Conservation (phyloP, 2,329 filamentous ascomycete genomes). For the Calonectria hawksworthii region DNA sequence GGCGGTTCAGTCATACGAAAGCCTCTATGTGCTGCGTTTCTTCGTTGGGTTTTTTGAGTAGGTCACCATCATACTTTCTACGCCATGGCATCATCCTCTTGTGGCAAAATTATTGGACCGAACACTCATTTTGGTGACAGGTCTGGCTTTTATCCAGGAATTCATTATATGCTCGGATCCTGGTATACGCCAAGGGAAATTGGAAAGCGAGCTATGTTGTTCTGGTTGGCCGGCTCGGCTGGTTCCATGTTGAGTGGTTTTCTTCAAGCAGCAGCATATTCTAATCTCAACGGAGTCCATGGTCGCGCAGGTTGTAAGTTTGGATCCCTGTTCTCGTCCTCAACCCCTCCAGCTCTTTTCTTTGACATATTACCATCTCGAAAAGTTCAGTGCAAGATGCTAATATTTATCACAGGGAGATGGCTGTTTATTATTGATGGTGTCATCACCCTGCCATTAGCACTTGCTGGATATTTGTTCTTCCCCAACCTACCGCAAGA, state of each 20-base stretch:
- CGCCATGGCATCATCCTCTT: not conserved
- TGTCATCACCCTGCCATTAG: conserved; percentile 34
- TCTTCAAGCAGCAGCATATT: conserved; percentile 35
- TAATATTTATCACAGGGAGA: conserved; percentile 24
- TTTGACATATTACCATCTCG: not conserved
- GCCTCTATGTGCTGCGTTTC: conserved; percentile 32
- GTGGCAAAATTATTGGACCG: not conserved
- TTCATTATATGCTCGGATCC: conserved; percentile 40
- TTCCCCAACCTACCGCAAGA: conserved; percentile 37
- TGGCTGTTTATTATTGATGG: conserved; percentile 39
- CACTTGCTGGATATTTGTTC: conserved; percentile 29
- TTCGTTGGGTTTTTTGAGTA: conserved; percentile 38
- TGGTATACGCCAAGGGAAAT: conserved; percentile 42
- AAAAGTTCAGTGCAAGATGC: not conserved
- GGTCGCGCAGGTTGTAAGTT: conserved; percentile 34
- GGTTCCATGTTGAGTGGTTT: conserved; percentile 35
- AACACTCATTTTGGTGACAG: conserved; percentile 5
- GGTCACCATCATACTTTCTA: not conserved
- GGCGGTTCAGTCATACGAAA: conserved; percentile 22
- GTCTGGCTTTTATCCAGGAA: conserved; percentile 34
- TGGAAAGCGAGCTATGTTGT: conserved; percentile 37
- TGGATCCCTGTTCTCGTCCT: no score
- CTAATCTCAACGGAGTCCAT: conserved; percentile 31
- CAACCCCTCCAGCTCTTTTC: not conserved
- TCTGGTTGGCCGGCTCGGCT: conserved; percentile 35